Evolutionary conservation across 768 basidiomycete species (phyloP).

Genomic region (Suillus bovinus): DNA sequence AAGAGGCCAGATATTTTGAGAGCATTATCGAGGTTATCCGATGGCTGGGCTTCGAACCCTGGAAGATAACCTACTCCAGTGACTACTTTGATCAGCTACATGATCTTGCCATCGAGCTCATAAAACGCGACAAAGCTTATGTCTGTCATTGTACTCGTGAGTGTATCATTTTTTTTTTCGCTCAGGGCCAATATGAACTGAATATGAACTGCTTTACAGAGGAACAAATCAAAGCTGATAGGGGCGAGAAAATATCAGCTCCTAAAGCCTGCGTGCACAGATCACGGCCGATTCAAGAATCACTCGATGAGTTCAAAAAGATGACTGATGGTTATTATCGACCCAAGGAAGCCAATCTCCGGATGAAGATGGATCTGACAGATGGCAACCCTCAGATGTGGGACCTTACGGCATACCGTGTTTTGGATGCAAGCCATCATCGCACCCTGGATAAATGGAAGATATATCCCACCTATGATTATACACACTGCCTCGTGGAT

Average conservation of each 20-base stretch:
- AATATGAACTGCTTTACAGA: constrained; percentile 45
- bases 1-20: constrained; percentile 95
- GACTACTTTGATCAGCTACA: constrained; percentile 92
- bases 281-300: constrained; percentile 82
- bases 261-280: constrained; percentile 89
- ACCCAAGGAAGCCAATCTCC: constrained; percentile 88
- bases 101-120: constrained; percentile 84
- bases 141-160: constrained; percentile 94
- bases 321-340: constrained; percentile 92
- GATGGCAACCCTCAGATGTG: constrained; percentile 99
- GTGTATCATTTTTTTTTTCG: constrained; percentile 31
- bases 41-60: constrained; percentile 98
- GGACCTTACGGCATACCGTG: constrained; percentile 97
- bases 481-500: constrained; percentile 97
- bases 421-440: constrained; percentile 88
- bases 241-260: constrained; percentile 82
- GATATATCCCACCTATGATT: constrained; percentile 98
- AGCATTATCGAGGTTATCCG: constrained; percentile 93
- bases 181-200: constrained; percentile 9
- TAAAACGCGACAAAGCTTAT: constrained; percentile 90
- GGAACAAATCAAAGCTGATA: constrained; percentile 87
- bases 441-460: constrained; percentile 92
- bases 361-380: constrained; percentile 96
- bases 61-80: constrained; percentile 98
- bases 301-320: constrained; percentile 81